These are phyloP conservation scores for Rhypophila decipiens DNA, from an alignment of 495 filamentous ascomycete genomes.

Conservation along the genomic window DNA sequence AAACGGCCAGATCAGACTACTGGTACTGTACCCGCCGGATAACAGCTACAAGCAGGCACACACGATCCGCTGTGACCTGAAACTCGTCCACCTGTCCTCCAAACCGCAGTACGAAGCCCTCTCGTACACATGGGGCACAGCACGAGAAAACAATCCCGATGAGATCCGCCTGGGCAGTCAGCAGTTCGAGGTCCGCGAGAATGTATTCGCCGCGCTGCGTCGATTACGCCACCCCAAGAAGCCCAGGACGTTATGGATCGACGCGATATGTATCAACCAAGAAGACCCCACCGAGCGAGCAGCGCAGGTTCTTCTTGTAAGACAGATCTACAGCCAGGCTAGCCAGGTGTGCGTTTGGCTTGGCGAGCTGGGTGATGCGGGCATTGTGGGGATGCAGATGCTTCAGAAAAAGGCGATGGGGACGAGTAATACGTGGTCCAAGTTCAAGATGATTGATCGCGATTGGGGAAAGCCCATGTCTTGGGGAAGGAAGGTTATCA, in stretches of 20 bases:
- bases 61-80: neutral
- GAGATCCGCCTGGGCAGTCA: neutral
- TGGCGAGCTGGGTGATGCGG: neutral
- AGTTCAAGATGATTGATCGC: neutral
- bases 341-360: conserved; percentile 1
- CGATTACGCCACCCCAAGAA: neutral
- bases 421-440: neutral
- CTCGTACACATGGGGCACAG: neutral
- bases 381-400: neutral
- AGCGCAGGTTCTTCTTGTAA: neutral
- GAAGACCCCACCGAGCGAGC: neutral
- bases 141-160: neutral
- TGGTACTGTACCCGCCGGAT: neutral
- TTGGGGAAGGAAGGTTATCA: neutral
- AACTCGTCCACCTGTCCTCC: neutral
- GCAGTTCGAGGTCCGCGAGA: neutral
- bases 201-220: neutral
- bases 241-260: neutral
- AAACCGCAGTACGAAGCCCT: neutral
- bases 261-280: conserved; percentile 4
- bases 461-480: neutral
- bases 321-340: conserved; percentile 3
- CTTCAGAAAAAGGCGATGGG: neutral
- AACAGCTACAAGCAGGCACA: neutral
- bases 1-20: neutral